Base-by-base conservation (phyloP, 1,284 basidiomycete genomes). In the Uromyces viciae-fabae region DNA sequence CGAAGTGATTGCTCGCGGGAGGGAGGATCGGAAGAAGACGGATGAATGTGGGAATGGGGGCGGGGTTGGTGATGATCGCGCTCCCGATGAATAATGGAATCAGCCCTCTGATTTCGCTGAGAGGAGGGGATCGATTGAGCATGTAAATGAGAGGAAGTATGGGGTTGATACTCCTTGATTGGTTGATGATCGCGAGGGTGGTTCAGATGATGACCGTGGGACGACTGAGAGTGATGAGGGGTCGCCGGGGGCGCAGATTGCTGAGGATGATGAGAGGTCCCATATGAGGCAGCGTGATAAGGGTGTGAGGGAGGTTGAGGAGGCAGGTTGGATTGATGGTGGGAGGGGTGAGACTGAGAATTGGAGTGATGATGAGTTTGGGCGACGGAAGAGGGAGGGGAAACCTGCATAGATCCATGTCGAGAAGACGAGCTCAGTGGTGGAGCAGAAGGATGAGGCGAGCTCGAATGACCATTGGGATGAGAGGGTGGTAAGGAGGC, bases 1-100 rank as follows among this genome's bases (percentile, higher is more conserved):
- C 75, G 56, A 33, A 40, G 14, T 58, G 52, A 56, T 40, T 42
- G 36, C 64, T 43, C 25, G 66, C 40, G 33, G 52, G 43, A 33
- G 42, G 72, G 52, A 11, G 62, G 62, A 22, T 72, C 68, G 17
- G 68, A 72, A 31, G 60, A 54, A 0, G 69, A 69, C 19, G 69
- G 60, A 19, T 22, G 11, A 28, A 60, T 25, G 46, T 56, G 64
- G 25, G 72, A 22, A 58, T 74, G 72, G 22, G 72, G 9, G 3
- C 72, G 54, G 1, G 52, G 22, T 58, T 3, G 74, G 2, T 49
- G 64, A 33, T 77, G 73, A 38, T 81, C 71, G 33, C 75, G 81
- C 14, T 81, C 71, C 46, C 75, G 56, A 28, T 81, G 81, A 46
- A 42, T 31, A 42, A 69, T 73, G 15, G 81, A 62, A 38, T 82